Evolutionary conservation across 2,329 filamentous ascomycete species (phyloP).

Genomic region (Fusarium fracticaudum): DNA sequence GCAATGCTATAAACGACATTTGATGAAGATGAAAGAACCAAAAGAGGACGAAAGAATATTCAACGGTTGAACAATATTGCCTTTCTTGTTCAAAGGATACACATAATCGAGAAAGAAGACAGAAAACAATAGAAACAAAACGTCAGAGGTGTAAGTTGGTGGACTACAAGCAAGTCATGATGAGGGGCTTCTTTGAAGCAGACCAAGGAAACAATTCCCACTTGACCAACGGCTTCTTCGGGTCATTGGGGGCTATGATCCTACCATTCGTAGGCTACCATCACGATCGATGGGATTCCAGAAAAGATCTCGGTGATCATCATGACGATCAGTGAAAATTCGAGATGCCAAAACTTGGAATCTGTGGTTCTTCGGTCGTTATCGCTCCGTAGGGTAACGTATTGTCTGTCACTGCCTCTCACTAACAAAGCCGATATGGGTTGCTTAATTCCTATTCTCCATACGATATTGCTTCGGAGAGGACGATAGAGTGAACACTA

Average conservation of each 20-base stretch:
- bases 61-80: not conserved
- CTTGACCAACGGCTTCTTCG: not conserved
- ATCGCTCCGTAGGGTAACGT: not conserved
- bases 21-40: not conserved
- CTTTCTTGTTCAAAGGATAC: not conserved
- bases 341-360: not conserved
- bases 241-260: not conserved
- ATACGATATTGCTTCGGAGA: not conserved
- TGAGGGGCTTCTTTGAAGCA: not conserved
- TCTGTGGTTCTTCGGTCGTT: not conserved
- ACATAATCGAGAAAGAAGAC: not conserved
- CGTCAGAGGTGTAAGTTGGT: not conserved
- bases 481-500: conserved; percentile 1
- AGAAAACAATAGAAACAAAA: not conserved
- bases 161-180: not conserved
- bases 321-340: conserved; percentile 3
- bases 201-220: not conserved
- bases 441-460: conserved; percentile 7
- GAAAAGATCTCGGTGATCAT: not conserved
- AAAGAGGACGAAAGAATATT: too few relatives aligned
- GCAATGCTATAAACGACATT: not conserved
- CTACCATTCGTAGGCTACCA: not conserved
- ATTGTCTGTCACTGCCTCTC: not conserved
- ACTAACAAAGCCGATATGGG: not conserved
- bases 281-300: conserved; percentile 23